Evolutionary conservation across 192 early-diverging fungal species (phyloP).

Genomic region (Rhizophagus prolifer): DNA sequence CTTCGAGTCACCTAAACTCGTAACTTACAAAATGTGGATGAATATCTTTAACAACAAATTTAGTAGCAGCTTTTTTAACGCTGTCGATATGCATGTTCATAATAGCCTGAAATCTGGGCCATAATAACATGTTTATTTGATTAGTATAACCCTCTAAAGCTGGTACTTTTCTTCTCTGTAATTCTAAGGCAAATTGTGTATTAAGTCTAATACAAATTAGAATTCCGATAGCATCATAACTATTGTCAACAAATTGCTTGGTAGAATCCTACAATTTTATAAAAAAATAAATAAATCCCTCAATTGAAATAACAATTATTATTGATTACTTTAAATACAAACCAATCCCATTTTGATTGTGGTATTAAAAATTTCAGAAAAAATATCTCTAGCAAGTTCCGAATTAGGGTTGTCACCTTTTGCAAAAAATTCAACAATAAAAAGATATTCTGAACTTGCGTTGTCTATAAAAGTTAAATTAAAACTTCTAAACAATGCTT

Average conservation of each 20-base stretch:
- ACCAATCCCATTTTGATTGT: slow-evolving; percentile 73
- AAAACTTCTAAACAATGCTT: slow-evolving; percentile 88
- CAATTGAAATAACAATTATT: slow-evolving; percentile 11
- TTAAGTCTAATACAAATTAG: slow-evolving; percentile 90
- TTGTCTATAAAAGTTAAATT: slow-evolving; percentile 92
- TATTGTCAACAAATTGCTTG: slow-evolving; percentile 71
- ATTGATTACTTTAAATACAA: slow-evolving; percentile 9
- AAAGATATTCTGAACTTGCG: slow-evolving; percentile 92
- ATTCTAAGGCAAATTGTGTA: slow-evolving; percentile 73
- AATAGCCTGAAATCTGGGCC: slow-evolving; percentile 83
- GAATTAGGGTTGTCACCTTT: slow-evolving; percentile 62
- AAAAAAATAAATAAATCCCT: slow-evolving; percentile 26
- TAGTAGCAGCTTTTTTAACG: slow-evolving; percentile 70
- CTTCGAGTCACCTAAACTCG: slow-evolving; percentile 69
- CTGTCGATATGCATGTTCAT: slow-evolving; percentile 93
- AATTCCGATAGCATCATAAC: slow-evolving; percentile 87
- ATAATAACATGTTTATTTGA: slow-evolving; percentile 88
- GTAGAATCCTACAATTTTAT: slow-evolving; percentile 50
- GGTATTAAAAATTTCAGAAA: slow-evolving; percentile 87
- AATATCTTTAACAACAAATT: slow-evolving; percentile 67
- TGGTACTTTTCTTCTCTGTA: slow-evolving; percentile 80
- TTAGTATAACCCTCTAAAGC: slow-evolving; percentile 86
- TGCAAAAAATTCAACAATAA: slow-evolving; percentile 88
- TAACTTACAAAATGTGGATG: slow-evolving; percentile 79
- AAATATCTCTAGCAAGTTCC: slow-evolving; percentile 67